Evolutionary conservation across 257 asterid species (phyloP).

Genomic region (Handroanthus guayacan): DNA sequence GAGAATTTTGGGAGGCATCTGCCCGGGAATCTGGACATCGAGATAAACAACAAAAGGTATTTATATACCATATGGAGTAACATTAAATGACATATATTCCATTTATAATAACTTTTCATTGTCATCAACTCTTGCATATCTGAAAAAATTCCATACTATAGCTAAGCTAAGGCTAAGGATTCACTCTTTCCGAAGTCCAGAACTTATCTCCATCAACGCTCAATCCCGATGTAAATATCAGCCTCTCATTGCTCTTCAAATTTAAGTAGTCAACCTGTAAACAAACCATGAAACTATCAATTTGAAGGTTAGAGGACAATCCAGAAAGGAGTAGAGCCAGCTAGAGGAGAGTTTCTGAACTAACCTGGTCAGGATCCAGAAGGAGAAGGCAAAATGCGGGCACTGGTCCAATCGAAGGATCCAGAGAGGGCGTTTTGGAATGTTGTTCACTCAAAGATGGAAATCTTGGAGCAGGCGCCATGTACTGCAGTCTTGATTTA

Average conservation of each 20-base stretch:
- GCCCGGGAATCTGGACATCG: too few species aligned
- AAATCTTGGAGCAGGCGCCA: constrained; percentile 69
- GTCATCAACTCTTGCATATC: too few species aligned
- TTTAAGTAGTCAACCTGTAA: constrained; percentile 87
- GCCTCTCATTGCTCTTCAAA: constrained; percentile 81
- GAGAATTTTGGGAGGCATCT: too few species aligned
- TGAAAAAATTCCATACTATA: too few species aligned
- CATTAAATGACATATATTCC: too few species aligned
- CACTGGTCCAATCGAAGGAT: constrained; percentile 75
- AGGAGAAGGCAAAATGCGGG: constrained; percentile 75
- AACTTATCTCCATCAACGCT: constrained; percentile 52
- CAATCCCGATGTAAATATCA: constrained; percentile 49
- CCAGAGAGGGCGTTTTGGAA: constrained; percentile 46
- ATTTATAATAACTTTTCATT: too few species aligned
- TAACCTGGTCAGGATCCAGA: constrained; percentile 85
- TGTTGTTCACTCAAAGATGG: constrained; percentile 56
- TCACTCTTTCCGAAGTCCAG: constrained; percentile 67
- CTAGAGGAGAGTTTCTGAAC: not conserved
- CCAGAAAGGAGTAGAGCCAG: constrained; percentile 1
- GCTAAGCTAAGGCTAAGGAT: constrained; percentile 44
- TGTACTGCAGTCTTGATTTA: constrained; percentile 81
- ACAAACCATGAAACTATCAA: constrained; percentile 5
- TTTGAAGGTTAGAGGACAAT: constrained; percentile 7
- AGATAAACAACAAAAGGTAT: too few species aligned
- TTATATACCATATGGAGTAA: too few species aligned